Base-by-base conservation (phyloP, 1,139 yeast genomes). In the Blastobotrys apis region DNA sequence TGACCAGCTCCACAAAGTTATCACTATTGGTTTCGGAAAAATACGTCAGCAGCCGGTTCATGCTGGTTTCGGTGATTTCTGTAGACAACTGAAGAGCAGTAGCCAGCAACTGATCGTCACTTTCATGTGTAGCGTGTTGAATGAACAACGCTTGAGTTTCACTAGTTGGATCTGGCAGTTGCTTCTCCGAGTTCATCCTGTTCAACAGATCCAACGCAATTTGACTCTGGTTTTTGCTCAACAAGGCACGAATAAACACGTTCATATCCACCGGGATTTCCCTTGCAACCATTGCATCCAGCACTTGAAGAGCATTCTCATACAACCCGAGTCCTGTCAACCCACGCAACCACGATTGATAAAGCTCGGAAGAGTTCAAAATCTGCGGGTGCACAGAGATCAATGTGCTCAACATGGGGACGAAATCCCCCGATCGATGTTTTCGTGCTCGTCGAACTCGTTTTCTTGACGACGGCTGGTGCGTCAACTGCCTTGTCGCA, bases 301-400 rank as follows among this genome's bases (percentile, higher is more conserved):
- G 41, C 2, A 59, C 56, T 36, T 50, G 45, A 13, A 58, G 36
- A 1, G 62, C 59, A 33, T 51, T 50, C 19, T 53, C 51, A 22
- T 48, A 43, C 31, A 56, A 45, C 13, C 54, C 56, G 34, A 53
- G 40, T 4, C 55, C 55, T 5, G 58, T 53, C 21, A 60, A 42
- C 2, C 60, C 61, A 13, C 57, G 44, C 13, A 60, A 49, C 64
- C 64, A 60, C 8, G 56, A 45, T 27, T 49, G 53, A 39, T 60
- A 60, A 32, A 60, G 53, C 31, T 52, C 43, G 8, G 51, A 43
- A 31, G 49, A 44, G 20, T 54, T 51, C 3, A 55, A 49, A 21
- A 59, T 50, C 20, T 53, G 52, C 2, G 63, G 63, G 33, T 58
- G 45, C 10, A 48, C 42, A 2, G 53, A 43, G 17, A 56, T 51